Base-by-base conservation (phyloP, 352 stramenopile genomes). In the Pythium folliculosum region DNA sequence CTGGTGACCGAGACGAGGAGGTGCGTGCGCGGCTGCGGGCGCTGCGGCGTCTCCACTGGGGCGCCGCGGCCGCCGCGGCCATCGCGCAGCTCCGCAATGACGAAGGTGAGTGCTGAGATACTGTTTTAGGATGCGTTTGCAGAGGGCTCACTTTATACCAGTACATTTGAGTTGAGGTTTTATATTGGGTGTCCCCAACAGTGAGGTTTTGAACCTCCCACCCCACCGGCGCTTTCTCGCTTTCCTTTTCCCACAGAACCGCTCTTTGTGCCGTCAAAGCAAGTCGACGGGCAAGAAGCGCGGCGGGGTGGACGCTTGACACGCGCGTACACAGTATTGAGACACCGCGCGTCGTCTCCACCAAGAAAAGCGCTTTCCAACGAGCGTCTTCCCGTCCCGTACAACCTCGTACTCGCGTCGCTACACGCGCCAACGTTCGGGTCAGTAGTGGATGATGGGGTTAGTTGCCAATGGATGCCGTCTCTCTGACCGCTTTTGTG, bases 1-100 rank as follows among this genome's bases (percentile, higher is more conserved):
- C 7, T 25, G 5, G 13, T 16, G 21, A 37, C 22, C 22, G 9
- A 0, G 23, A 60, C 12, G 47, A 60, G 45, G 13, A 2, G 21
- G 22, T 22, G 43, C 45, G 8, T n/a, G 27, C 32, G 44, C 64
- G 35, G 4, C 40, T 71, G 35, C 56, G 53, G 16, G 43, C 48
- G 50, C 57, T 71, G 30, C 64, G 49, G 3, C 55, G 64, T 32
- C 57, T 71, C 23, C 56, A 71, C 19, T 71, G 51, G 38, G 61
- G 47, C 21, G 32, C 64, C 5, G 64, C 23, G 1, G 64, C 64
- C 6, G 25, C 64, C 21, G 40, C 52, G 10, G 64, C 64, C 12
- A 44, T 71, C 23, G 40, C 38, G 2, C 49, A 71, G 10, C 50
- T 71, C 10, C 64, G 57, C 27, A 13, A 38, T 2, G 51, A 45